Percentiles rank a stretch among this genome's conserved stretches.
Conservation (phyloP, 2,329 filamentous ascomycete genomes). For the Cladosporium phlei region DNA sequence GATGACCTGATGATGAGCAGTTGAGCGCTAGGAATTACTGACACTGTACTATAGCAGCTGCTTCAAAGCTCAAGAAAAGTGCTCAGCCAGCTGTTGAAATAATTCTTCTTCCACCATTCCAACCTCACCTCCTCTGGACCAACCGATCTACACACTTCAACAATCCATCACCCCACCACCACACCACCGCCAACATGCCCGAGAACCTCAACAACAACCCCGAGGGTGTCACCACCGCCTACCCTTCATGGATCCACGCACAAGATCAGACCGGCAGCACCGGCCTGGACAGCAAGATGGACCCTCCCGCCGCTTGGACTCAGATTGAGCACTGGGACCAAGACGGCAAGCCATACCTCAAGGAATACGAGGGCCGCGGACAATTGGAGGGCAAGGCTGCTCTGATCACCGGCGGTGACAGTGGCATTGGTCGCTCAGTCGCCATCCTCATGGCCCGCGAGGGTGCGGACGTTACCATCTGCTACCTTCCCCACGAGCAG, state of each 20-base stretch:
- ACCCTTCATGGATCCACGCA: conserved; percentile 22
- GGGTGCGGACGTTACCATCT: conserved; percentile 53
- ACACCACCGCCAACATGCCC: not conserved
- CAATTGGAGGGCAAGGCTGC: conserved; percentile 30
- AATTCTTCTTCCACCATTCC: not conserved
- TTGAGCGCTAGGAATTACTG: not conserved
- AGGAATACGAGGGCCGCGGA: conserved; percentile 31
- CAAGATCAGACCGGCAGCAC: conserved; percentile 31
- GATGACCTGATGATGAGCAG: conserved; percentile 3
- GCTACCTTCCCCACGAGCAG: conserved; percentile 54
- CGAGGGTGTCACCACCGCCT: conserved; percentile 19
- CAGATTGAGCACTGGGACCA: conserved; percentile 31
- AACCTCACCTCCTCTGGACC: not conserved
- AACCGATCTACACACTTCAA: not conserved
- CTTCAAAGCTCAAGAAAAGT: no score
- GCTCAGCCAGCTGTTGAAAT: not conserved
- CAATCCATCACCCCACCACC: not conserved
- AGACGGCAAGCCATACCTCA: conserved; percentile 29
- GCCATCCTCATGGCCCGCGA: conserved; percentile 55
- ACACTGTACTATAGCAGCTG: no score
- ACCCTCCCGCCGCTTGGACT: conserved; percentile 30
- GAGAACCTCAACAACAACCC: conserved; percentile 5
- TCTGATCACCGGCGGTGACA: conserved; percentile 25
- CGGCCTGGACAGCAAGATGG: conserved; percentile 29
- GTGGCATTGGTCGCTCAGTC: conserved; percentile 48